These are phyloP conservation scores for Rhododendron mucronatum DNA, from an alignment of 148 eudicot genomes.

Conservation along the genomic window DNA sequence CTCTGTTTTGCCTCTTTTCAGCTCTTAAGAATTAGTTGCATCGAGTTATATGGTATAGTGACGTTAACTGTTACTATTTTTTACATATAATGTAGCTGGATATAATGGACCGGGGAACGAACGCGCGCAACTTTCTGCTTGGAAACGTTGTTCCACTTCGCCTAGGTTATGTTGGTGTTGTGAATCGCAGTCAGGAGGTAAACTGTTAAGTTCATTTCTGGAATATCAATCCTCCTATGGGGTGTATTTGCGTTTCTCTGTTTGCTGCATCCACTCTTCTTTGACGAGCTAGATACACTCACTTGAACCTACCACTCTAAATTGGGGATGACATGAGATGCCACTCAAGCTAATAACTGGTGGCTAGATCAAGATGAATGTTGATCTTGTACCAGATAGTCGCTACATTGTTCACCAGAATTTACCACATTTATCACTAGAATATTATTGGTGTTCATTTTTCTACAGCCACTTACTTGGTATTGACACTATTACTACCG, in stretches of 20 bases:
- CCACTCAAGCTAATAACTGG: neutral
- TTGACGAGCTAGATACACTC: neutral
- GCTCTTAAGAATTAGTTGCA: neutral
- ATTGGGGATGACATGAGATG: neutral
- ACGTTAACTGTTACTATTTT: slow-evolving; percentile 3
- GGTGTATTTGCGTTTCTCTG: neutral
- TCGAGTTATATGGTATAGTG: neutral
- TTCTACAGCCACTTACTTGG: neutral
- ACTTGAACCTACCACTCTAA: neutral
- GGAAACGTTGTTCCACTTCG: slow-evolving; percentile 52
- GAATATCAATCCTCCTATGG: neutral
- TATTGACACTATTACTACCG: neutral
- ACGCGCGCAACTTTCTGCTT: slow-evolving; percentile 48
- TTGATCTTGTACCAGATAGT: neutral
- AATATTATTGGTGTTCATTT: neutral
- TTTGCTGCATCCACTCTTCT: neutral
- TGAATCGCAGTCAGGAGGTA: slow-evolving; percentile 67
- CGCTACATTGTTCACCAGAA: neutral
- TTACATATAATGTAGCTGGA: slow-evolving; percentile 29
- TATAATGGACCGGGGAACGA: slow-evolving; percentile 57
- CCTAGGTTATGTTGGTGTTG: slow-evolving; percentile 57
- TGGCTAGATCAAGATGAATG: neutral
- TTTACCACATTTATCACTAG: neutral
- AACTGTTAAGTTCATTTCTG: neutral
- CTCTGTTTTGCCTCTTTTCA: neutral